A percentile compares a stretch with the other conserved stretches of the same genome.
Evolutionary conservation across 148 eudicot genomes (phyloP).

Genomic region (Rhododendron ovatum): DNA sequence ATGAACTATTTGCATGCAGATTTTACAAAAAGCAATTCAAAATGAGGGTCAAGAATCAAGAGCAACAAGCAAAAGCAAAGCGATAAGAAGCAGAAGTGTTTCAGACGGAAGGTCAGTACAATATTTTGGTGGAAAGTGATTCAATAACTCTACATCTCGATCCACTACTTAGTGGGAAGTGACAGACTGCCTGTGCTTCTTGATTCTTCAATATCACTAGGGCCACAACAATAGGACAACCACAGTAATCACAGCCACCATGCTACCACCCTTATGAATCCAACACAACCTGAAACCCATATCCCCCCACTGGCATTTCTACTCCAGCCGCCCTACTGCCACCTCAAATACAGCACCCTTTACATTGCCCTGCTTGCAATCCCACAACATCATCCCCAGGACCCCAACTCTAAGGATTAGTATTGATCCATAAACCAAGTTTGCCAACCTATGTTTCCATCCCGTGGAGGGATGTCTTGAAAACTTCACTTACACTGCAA

Average conservation of each 20-base stretch:
- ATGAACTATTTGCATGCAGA: neutral
- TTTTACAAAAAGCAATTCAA: neutral
- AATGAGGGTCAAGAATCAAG: neutral
- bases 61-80: neutral
- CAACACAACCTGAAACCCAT: neutral
- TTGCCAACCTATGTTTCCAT: neutral
- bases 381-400: neutral
- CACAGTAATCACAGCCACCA: neutral
- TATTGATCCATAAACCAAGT: constrained; percentile 1
- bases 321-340: neutral
- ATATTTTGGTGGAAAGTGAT: neutral
- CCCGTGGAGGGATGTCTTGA: neutral
- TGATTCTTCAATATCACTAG: neutral
- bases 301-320: neutral
- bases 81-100: neutral
- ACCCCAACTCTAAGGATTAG: neutral
- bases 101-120: neutral
- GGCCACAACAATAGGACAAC: neutral
- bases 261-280: neutral
- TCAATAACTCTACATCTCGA: neutral
- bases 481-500: neutral
- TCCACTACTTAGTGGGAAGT: neutral
- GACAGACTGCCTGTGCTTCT: neutral
- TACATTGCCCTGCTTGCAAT: neutral
- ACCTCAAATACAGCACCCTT: neutral